Evolutionary conservation across 176 grass and related monocot genomes (phyloP).

Genomic region (Stipa capillata): DNA sequence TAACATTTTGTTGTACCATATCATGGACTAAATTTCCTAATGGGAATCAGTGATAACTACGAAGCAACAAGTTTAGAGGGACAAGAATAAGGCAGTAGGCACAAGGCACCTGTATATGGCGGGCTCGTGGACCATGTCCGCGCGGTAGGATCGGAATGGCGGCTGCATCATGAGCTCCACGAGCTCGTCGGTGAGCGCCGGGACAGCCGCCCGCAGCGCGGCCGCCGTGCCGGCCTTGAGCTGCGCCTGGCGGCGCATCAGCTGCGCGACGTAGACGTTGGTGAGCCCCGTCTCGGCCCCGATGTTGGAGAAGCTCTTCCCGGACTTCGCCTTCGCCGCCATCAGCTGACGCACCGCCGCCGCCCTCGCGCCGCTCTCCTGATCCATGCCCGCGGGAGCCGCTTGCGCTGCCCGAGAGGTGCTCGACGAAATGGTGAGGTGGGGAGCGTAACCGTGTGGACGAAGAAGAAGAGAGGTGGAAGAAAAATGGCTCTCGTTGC

Average conservation of each 20-base stretch:
- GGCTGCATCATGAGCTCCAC: slow-evolving; percentile 64
- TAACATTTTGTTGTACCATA: not conserved
- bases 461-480: not conserved
- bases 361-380: slow-evolving; percentile 4
- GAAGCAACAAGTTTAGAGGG: too few relatives aligned
- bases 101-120: slow-evolving; percentile 57
- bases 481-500: not conserved
- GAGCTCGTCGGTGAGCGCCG: slow-evolving; percentile 53
- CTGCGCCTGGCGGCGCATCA: slow-evolving; percentile 86
- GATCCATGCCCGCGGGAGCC: not conserved
- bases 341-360: slow-evolving; percentile 36
- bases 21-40: not conserved
- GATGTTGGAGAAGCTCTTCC: slow-evolving; percentile 70
- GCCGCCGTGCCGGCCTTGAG: slow-evolving; percentile 62
- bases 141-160: slow-evolving; percentile 67
- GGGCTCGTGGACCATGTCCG: slow-evolving; percentile 80
- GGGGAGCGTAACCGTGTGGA: not conserved
- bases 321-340: slow-evolving; percentile 45
- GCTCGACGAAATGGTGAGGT: not conserved
- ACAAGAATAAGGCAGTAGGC: too few relatives aligned
- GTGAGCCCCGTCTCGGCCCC: slow-evolving; percentile 78
- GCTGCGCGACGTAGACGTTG: slow-evolving; percentile 88
- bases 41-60: not conserved
- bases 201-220: slow-evolving; percentile 43
- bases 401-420: not conserved